Base-by-base conservation (phyloP, 2,329 filamentous ascomycete species). In the Macrophomina phaseolina region DNA sequence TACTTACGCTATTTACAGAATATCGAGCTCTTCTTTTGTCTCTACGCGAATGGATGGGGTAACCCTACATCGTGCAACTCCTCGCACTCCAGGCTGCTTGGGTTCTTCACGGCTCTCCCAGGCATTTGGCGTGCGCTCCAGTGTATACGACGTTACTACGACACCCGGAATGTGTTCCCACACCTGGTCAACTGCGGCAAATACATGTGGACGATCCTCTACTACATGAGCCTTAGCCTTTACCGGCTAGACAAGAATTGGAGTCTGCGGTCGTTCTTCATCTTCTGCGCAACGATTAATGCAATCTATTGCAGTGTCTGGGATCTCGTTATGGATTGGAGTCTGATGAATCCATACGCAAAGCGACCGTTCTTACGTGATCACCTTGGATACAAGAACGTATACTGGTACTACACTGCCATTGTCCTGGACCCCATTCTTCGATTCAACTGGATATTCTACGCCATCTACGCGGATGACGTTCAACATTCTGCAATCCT, bases 241-340 rank as follows among this genome's bases (percentile, higher is more conserved):
- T 98, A 94, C 77, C 92, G 95, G 46, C 91, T 97, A 52, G 76
- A 91, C 23, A 83, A 84, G 49, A 84, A 81, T 0, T 79, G 80
- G 1, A 82, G 86, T 16, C 84, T 92, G 48, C 82, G 83, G 67
- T 91, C 88, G 0, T 76, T 93, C 1, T 98, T 97, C 76, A 90
- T 97, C 68, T 85, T 88, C 0, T 93, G 94, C 72, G 92, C 93
- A 0, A 83, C 85, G n/a, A 79, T 97, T 70, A 99, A 97, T 76
- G 86, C 89, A 52, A 79, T 96, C 34, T 98, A 97, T 78, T 90
- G 87, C 71, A 93, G 89, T 90, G 86, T 97, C 49, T 99, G 95
- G 95, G 95, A 99, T 76, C 81, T 99, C 1, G 89, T 93, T 70
- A 97, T 98, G 91, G 95, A 99, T 78, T 98, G 95, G 85, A 95